phyloP scores from a whole-genome alignment of 352 stramenopile genomes.

The Phytophthora vignae region DNA sequence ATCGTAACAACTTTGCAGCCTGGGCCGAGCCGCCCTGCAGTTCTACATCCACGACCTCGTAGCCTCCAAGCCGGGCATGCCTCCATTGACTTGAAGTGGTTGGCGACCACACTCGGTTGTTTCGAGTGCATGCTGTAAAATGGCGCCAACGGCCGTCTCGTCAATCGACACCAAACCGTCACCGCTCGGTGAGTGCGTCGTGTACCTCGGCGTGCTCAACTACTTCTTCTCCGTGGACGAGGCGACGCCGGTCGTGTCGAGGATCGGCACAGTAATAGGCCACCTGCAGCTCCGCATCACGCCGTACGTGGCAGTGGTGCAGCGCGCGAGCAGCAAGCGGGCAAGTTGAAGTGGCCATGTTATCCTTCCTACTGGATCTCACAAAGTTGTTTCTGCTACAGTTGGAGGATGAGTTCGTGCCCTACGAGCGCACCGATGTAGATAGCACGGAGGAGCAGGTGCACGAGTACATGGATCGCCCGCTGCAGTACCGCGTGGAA shows the following conservation, averaged over 20 bases:
- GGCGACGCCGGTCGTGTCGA: conserved; percentile 59
- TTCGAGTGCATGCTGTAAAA: conserved; percentile 1
- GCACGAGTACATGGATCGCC: conserved; percentile 59
- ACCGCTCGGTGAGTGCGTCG: conserved; percentile 57
- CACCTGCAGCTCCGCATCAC: conserved; percentile 53
- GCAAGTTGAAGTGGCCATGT: conserved; percentile 38
- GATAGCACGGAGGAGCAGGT: conserved; percentile 61
- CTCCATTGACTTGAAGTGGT: neutral
- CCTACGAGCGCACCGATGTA: conserved; percentile 39
- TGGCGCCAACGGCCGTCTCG: conserved; percentile 11
- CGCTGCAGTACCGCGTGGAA: conserved; percentile 54
- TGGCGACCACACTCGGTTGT: neutral
- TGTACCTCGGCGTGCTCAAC: conserved; percentile 68
- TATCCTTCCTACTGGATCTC: conserved; percentile 1
- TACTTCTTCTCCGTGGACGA: conserved; percentile 68
- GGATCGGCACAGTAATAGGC: conserved; percentile 51
- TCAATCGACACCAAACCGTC: conserved; percentile 21
- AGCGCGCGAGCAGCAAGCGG: conserved; percentile 20
- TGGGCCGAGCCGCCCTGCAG: neutral
- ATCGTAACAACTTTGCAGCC: neutral
- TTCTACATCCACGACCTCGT: neutral
- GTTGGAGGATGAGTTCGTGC: conserved; percentile 38
- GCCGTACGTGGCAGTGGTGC: conserved; percentile 38
- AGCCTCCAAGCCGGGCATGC: neutral
- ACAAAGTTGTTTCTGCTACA: conserved; percentile 9